phyloP scores from a whole-genome alignment of 768 basidiomycete genomes.

The Leucogyrophana mollusca region DNA sequence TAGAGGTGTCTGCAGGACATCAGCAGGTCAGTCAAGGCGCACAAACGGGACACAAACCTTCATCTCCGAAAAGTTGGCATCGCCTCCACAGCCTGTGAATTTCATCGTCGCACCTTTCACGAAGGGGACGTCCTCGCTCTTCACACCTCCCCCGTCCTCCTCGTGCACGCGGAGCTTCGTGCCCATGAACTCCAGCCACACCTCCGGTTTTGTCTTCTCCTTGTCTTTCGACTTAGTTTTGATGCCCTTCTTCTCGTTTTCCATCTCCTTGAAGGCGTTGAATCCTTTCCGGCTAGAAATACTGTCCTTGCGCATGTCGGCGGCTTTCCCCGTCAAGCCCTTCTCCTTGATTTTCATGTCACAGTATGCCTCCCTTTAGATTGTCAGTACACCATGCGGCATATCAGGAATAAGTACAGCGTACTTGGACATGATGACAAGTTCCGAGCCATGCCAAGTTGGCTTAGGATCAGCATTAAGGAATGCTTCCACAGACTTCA shows the following conservation, averaged over 20 bases:
- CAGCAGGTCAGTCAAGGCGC: background rate
- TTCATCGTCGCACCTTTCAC: slow-evolving; percentile 45
- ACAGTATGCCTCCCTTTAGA: slow-evolving; percentile 74
- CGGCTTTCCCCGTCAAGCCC: slow-evolving; percentile 75
- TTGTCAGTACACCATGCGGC: background rate
- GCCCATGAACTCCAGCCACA: slow-evolving; percentile 76
- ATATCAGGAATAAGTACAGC: slow-evolving; percentile 16
- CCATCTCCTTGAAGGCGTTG: slow-evolving; percentile 78
- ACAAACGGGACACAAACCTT: slow-evolving; percentile 32
- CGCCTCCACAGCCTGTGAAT: slow-evolving; percentile 51
- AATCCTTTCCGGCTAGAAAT: slow-evolving; percentile 59
- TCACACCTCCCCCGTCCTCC: slow-evolving; percentile 45
- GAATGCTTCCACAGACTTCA: slow-evolving; percentile 68
- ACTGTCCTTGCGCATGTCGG: slow-evolving; percentile 54
- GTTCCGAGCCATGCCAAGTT: slow-evolving; percentile 69
- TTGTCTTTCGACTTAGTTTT: slow-evolving; percentile 32
- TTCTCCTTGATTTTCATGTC: slow-evolving; percentile 97
- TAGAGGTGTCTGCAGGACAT: slow-evolving; percentile 36
- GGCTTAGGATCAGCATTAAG: slow-evolving; percentile 81
- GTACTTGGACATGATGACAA: slow-evolving; percentile 88
- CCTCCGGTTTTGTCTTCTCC: slow-evolving; percentile 45
- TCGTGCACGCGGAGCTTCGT: slow-evolving; percentile 64
- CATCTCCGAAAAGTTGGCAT: slow-evolving; percentile 63
- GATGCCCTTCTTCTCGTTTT: slow-evolving; percentile 33
- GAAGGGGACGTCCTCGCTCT: slow-evolving; percentile 41